Evolutionary conservation across 371 early-diverging fungal species (phyloP).

Genomic region (Gilbertella persicaria): DNA sequence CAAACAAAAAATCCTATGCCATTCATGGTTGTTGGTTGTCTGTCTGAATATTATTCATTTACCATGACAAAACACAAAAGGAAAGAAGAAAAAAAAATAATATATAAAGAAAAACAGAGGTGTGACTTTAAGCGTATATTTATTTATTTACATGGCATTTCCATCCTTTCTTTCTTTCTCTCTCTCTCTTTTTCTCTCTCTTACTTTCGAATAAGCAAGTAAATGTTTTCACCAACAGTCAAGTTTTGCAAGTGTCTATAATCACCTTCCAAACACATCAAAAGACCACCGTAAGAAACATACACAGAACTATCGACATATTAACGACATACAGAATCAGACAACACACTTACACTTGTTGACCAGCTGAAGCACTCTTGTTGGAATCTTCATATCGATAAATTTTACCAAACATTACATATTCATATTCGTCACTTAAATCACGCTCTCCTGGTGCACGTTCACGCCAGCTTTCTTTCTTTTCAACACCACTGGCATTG

Average conservation of each 20-base stretch:
- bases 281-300: constrained; percentile 91
- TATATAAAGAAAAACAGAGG: no score
- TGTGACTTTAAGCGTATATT: neutral
- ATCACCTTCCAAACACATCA: constrained; percentile 91
- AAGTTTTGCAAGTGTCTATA: constrained; percentile 81
- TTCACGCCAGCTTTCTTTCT: constrained; percentile 64
- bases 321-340: neutral
- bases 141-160: neutral
- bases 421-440: constrained; percentile 94
- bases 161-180: neutral
- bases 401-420: constrained; percentile 96
- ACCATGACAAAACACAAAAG: no score
- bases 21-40: no score
- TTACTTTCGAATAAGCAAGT: constrained; percentile 88
- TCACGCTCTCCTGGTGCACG: constrained; percentile 69
- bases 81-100: no score
- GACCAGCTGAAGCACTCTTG: constrained; percentile 46
- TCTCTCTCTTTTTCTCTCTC: constrained; percentile 3
- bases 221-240: constrained; percentile 83
- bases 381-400: constrained; percentile 86
- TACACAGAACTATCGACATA: constrained; percentile 68
- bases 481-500: constrained; percentile 46
- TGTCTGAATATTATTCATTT: no score
- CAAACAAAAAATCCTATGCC: constrained; percentile 75
- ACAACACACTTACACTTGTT: constrained; percentile 70